These are phyloP conservation scores for Hygrophorus russula DNA, from an alignment of 768 basidiomycete genomes.

Conservation along the genomic window DNA sequence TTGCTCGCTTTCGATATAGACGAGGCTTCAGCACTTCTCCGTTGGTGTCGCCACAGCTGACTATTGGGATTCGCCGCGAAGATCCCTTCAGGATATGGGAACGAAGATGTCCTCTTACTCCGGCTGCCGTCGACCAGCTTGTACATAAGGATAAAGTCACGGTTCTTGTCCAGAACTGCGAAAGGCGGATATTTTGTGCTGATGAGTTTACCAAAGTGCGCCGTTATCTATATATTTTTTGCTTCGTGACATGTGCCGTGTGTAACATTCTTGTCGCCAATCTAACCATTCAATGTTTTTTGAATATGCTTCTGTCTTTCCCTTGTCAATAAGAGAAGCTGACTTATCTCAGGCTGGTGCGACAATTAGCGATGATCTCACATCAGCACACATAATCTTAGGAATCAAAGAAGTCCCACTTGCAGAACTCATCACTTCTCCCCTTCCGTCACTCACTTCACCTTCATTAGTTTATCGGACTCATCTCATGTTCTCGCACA, in stretches of 20 bases:
- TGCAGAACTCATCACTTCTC: constrained; percentile 40
- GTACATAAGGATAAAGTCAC: constrained; percentile 42
- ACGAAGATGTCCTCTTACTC: constrained; percentile 73
- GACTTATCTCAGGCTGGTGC: constrained; percentile 80
- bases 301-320: background rate
- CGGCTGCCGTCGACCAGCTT: constrained; percentile 55
- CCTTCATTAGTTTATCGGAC: constrained; percentile 32
- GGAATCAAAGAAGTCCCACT: constrained; percentile 88
- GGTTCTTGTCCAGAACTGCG: constrained; percentile 70
- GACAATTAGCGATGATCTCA: constrained; percentile 40
- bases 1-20: background rate
- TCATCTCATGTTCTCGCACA: constrained; percentile 90
- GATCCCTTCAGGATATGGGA: constrained; percentile 81
- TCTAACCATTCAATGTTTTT: background rate
- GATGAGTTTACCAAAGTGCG: constrained; percentile 57
- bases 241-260: too few species aligned
- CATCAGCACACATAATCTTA: constrained; percentile 60
- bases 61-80: constrained; percentile 44
- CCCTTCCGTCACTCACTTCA: constrained; percentile 16
- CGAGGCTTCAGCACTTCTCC: background rate
- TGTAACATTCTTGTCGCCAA: constrained; percentile 1
- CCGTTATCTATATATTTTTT: constrained; percentile 2
- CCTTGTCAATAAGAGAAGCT: too few species aligned
- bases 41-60: constrained; percentile 11
- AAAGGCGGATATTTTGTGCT: constrained; percentile 59